Base-by-base conservation (phyloP, 1,139 yeast species). In the Arxiozyma telluris region DNA sequence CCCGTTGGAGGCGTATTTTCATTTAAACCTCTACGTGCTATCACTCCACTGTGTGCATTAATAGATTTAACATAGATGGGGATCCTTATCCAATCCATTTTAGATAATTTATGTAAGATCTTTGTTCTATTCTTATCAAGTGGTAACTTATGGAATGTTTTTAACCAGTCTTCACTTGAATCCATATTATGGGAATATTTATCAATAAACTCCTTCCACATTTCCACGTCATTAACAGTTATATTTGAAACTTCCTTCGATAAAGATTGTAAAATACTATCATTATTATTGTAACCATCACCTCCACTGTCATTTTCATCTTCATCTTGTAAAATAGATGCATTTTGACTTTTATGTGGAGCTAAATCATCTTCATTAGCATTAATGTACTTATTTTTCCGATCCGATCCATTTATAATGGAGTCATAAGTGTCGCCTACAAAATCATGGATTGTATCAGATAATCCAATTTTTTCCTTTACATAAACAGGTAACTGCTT, bases 31-130 rank as follows among this genome's bases (percentile, higher is more conserved):
- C 83, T 73, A 57, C 94, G 73, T 12, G 87, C 85, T 25, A 84
- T 83, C 46, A 85, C 81, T 0, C 84, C 84, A 61, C 82, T 89
- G 63, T 86, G 94, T 0, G 93, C 81, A 66, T 85, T 85, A 68
- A 84, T 74, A 18, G 82, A 78, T 59, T 82, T 85, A 47, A 84
- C 73, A 61, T 79, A 82, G 1, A 82, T 81, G 0, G 90, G 84
- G 18, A 84, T 73, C 61, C 84, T 83, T 51, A 78, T 71, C 90
- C 91, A 84, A n/a, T 75, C 71, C 15, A 85, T 62, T 30, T 69
- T 60, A 61, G 82, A 82, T 63, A 86, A 71, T 58, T 80, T 78
- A 2, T 73, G 64, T 41, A 78, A 66, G 38, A 84, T 83, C 20
- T 59, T 63, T 44, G 57, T 56, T 56, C 83, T 72, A 1, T 73